Evolutionary conservation across 1,139 yeast genomes (phyloP), one percentile per base, ranked within the genome.

Genomic region (Wickerhamomyces sp.): DNA sequence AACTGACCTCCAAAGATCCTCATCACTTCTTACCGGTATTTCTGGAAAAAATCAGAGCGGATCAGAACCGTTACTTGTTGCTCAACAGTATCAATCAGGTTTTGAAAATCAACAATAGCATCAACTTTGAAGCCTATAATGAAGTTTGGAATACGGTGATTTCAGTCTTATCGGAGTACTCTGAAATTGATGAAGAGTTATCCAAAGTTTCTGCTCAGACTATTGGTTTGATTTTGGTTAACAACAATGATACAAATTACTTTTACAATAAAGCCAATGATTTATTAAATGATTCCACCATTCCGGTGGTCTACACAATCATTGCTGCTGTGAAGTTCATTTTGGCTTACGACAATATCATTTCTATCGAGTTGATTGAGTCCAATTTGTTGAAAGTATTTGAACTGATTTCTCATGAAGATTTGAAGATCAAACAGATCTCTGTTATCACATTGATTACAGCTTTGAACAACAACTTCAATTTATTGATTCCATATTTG

Each of bases 391-490:
- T 33, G 36, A 52, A 41, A 47, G 60, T 44, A 38, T 57, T 19
- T 52, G 61, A 23, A 35, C 57, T 33, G 59, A 64, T 48, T 56
- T 62, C 38, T 64, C 67, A 41, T 54, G 64, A 44, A 3, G 49
- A 52, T 22, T 51, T 66, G 28, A 48, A 46, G n/a, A 47, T 62
- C 25, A 75, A 81, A 46, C 83, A 78, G 51, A 65, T 75, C 16
- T 72, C 82, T 2, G 63, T 79, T 28, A 71, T 78, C 10, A 76
- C 82, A 13, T 57, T 82, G 33, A 69, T 78, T 12, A 70, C 84
- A 5, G 78, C 79, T 0, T 60, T 78, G 23, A 83, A 78, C 56
- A 78, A 72, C 49, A 71, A 69, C 43, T 82, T 85, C 3, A 51
- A 57, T 5, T 51, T 69, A 22, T 62, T 80, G 13, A 59, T 72